These are phyloP conservation scores for Pythium phragmiticola DNA, from an alignment of 352 stramenopile genomes.

Conservation along the genomic window DNA sequence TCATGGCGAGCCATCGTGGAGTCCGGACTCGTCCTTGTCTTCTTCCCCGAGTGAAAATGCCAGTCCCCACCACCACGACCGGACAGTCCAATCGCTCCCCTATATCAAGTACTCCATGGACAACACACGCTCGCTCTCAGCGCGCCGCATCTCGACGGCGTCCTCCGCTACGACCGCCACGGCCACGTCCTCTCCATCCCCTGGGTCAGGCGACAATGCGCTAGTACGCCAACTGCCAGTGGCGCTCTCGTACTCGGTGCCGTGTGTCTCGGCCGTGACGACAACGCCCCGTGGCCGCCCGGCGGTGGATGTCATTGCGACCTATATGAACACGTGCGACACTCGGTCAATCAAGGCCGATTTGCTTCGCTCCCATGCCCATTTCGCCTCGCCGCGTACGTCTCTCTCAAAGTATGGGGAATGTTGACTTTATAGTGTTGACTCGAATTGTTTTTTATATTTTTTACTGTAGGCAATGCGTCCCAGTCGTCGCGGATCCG, in stretches of 20 bases:
- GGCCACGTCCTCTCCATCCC: conserved; percentile 28
- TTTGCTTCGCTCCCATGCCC: conserved; percentile 67
- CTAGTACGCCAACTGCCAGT: conserved; percentile 36
- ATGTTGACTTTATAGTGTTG: no score
- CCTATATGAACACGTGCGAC: conserved; percentile 89
- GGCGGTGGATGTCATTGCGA: conserved; percentile 84
- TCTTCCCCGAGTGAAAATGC: not conserved
- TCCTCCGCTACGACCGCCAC: conserved; percentile 38
- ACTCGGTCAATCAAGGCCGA: conserved; percentile 75
- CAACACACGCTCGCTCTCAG: conserved; percentile 28
- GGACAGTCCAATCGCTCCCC: conserved; percentile 59
- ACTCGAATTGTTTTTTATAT: conserved; percentile 18
- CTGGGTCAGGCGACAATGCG: conserved; percentile 31
- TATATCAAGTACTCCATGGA: conserved; percentile 63
- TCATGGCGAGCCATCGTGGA: conserved; percentile 5
- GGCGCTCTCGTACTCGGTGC: conserved; percentile 76
- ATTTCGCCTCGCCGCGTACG: conserved; percentile 70
- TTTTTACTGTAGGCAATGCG: conserved; percentile 18
- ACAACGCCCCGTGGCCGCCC: conserved; percentile 69
- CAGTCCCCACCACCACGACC: conserved; percentile 1
- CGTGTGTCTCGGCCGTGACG: conserved; percentile 47
- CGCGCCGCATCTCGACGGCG: conserved; percentile 47
- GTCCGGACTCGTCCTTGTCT: conserved; percentile 5
- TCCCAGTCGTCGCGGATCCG: conserved; percentile 42
- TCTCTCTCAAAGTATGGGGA: not conserved